Evolutionary conservation across 2,329 filamentous ascomycete species (phyloP).

Genomic region (Ophiostoma tasmaniense): DNA sequence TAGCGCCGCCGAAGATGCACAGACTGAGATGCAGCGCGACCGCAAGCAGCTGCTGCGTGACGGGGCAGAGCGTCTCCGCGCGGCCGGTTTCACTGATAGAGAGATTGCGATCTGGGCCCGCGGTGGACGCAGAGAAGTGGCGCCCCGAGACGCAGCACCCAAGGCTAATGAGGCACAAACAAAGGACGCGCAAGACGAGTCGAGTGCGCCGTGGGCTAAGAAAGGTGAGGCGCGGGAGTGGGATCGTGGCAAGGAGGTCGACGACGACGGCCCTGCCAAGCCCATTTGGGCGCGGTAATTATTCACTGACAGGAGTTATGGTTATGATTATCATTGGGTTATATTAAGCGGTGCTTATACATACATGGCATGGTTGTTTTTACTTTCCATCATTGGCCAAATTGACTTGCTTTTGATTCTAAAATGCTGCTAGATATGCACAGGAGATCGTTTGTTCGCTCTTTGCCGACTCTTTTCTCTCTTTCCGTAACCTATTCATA

Average conservation of each 20-base stretch:
- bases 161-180: not conserved
- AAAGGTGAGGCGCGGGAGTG: constrained; percentile 55
- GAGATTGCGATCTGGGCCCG: constrained; percentile 64
- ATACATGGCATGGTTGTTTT: not conserved
- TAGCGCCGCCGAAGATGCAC: constrained; percentile 13
- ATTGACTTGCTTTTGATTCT: not conserved
- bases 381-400: not conserved
- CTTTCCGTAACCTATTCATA: not conserved
- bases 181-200: not conserved
- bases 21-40: constrained; percentile 36
- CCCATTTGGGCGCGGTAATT: constrained; percentile 19
- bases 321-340: not conserved
- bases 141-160: constrained; percentile 41
- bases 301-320: not conserved
- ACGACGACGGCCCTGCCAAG: constrained; percentile 17
- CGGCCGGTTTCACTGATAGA: constrained; percentile 69
- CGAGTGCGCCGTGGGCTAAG: constrained; percentile 53
- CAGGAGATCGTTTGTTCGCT: not conserved
- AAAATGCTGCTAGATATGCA: not conserved
- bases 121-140: constrained; percentile 37
- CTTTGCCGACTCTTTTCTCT: not conserved
- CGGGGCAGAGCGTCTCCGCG: constrained; percentile 65
- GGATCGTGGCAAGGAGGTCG: constrained; percentile 45
- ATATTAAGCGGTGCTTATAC: not conserved
- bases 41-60: constrained; percentile 68